Percentiles rank a stretch among this genome's conserved stretches.
Evolutionary conservation across 2,329 filamentous ascomycete genomes (phyloP).

Genomic region (Ceratocystis lukuohia): DNA sequence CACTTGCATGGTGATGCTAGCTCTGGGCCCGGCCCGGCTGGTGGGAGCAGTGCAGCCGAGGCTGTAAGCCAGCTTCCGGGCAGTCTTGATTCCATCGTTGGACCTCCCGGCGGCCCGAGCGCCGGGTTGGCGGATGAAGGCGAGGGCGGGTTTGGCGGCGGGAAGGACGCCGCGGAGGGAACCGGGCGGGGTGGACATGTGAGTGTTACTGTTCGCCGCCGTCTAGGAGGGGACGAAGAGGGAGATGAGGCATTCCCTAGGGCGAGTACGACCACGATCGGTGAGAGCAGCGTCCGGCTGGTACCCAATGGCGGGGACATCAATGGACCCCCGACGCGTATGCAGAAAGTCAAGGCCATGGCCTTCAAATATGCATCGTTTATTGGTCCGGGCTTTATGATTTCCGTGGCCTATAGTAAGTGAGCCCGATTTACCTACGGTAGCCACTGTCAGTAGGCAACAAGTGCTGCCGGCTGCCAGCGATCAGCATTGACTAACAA

Average conservation of each 20-base stretch:
- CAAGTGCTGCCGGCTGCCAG: not conserved
- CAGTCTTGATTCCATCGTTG: not conserved
- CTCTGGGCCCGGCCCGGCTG: not conserved
- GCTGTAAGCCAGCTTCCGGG: not conserved
- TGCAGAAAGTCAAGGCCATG: constrained; percentile 8
- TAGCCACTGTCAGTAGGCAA: not conserved
- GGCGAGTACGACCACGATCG: not conserved
- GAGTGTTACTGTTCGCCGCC: not conserved
- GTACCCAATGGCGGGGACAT: not conserved
- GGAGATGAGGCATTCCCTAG: not conserved
- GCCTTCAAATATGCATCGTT: constrained; percentile 25
- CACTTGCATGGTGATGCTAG: constrained; percentile 23
- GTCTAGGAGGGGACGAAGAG: not conserved
- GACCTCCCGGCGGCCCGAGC: not conserved
- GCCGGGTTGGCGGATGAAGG: not conserved
- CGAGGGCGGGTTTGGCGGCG: constrained; percentile 7
- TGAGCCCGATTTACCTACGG: constrained; percentile 7
- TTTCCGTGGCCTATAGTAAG: constrained; percentile 45
- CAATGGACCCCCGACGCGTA: not conserved
- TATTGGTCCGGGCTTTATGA: constrained; percentile 55
- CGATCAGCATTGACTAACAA: not conserved
- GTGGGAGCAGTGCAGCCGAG: constrained; percentile 9
- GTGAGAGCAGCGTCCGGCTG: not conserved
- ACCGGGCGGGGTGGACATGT: not conserved
- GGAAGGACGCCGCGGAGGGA: constrained; percentile 16